A percentile compares a stretch with the other conserved stretches of the same genome.
Evolutionary conservation across 495 filamentous ascomycete genomes (phyloP).

Genomic region (Filosporella fistucella): DNA sequence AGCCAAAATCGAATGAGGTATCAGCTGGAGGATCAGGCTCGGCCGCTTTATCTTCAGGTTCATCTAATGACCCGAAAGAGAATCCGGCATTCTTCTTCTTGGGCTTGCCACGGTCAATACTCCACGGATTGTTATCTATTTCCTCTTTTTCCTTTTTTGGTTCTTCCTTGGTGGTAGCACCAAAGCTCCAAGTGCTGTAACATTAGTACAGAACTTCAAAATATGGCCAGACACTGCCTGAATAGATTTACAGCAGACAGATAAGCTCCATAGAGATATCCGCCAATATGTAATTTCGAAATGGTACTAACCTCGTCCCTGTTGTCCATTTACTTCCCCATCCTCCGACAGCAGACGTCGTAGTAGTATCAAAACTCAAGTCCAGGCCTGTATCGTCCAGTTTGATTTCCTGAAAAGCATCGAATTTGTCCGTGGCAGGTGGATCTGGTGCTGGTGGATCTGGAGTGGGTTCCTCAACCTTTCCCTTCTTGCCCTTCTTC

Average conservation of each 20-base stretch:
- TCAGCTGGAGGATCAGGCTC: constrained; percentile 23
- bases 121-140: constrained; percentile 34
- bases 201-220: background rate
- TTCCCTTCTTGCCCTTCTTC: constrained; percentile 39
- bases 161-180: constrained; percentile 17
- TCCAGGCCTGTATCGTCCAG: constrained; percentile 36
- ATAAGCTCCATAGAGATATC: no score
- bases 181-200: constrained; percentile 27
- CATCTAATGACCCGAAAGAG: constrained; percentile 36
- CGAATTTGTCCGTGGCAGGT: constrained; percentile 20
- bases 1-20: constrained; percentile 29
- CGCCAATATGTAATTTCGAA: no score
- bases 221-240: no score
- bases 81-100: constrained; percentile 35
- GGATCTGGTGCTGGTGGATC: constrained; percentile 13
- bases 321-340: constrained; percentile 36
- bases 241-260: no score
- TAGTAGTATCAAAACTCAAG: constrained; percentile 27
- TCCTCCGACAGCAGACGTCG: constrained; percentile 24
- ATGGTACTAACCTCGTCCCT: constrained; percentile 23
- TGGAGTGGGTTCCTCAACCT: constrained; percentile 23
- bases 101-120: constrained; percentile 31
- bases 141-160: constrained; percentile 19
- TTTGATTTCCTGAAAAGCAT: constrained; percentile 45
- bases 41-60: constrained; percentile 19